phyloP scores from a whole-genome alignment of 768 basidiomycete genomes.

The Amanita rubescens region DNA sequence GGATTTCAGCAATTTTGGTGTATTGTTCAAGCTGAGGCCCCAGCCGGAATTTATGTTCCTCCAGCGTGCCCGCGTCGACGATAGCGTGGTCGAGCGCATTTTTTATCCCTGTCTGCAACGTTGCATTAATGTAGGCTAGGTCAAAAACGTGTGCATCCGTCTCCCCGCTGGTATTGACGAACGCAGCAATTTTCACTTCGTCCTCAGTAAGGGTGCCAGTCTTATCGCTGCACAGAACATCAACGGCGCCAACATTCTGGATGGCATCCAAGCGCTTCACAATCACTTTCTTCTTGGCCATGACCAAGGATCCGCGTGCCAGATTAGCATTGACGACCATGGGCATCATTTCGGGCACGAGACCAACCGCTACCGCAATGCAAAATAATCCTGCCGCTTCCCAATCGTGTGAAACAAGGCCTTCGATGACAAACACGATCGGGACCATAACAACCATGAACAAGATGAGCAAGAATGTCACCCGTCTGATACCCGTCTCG shows the following conservation, averaged over 20 bases:
- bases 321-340: slow-evolving; percentile 51
- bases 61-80: slow-evolving; percentile 19
- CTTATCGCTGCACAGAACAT: slow-evolving; percentile 54
- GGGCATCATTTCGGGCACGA: slow-evolving; percentile 35
- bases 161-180: slow-evolving; percentile 10
- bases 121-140: slow-evolving; percentile 25
- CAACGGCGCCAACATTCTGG: slow-evolving; percentile 53
- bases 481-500: slow-evolving; percentile 21
- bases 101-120: slow-evolving; percentile 25
- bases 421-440: neutral
- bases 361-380: slow-evolving; percentile 31
- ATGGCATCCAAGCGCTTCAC: slow-evolving; percentile 58
- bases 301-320: slow-evolving; percentile 47
- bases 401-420: neutral
- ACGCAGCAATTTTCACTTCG: slow-evolving; percentile 14
- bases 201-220: slow-evolving; percentile 48
- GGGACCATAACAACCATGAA: slow-evolving; percentile 6
- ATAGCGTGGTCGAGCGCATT: slow-evolving; percentile 28
- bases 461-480: slow-evolving; percentile 15
- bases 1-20: slow-evolving; percentile 26
- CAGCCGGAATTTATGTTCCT: slow-evolving; percentile 1
- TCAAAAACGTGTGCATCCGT: slow-evolving; percentile 17
- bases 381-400: slow-evolving; percentile 19
- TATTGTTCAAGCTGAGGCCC: slow-evolving; percentile 14
- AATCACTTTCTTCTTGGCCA: slow-evolving; percentile 52